Conservation (phyloP, 441 rosid genomes). For the Codiaeum variegatum region DNA sequence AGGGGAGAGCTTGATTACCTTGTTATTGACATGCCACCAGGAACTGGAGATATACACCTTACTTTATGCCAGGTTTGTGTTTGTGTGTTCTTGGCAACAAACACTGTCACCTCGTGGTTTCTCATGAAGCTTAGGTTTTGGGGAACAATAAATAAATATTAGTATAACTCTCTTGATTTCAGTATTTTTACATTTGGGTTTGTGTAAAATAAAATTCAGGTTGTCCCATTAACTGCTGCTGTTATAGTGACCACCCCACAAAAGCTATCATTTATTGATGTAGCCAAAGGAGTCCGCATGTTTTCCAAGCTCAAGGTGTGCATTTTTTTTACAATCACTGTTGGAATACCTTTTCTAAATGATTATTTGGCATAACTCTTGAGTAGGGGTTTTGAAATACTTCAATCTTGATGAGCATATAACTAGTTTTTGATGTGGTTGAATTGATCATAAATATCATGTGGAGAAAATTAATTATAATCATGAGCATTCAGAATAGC, state of each 20-base stretch:
- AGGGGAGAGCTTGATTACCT: slow-evolving; percentile 99
- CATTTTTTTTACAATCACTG: slow-evolving; percentile 17
- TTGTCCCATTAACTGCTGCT: slow-evolving; percentile 90
- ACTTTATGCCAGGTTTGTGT: slow-evolving; percentile 83
- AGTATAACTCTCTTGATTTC: background rate
- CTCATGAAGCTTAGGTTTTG: background rate
- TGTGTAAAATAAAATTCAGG: slow-evolving; percentile 42
- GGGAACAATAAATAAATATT: background rate
- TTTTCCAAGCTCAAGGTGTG: slow-evolving; percentile 92
- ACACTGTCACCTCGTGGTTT: background rate
- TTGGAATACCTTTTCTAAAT: slow-evolving; percentile 2
- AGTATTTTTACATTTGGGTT: slow-evolving; percentile 8
- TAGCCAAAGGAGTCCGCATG: slow-evolving; percentile 97
- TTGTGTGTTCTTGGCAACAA: background rate
- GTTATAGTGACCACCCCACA: slow-evolving; percentile 97
- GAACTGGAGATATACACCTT: slow-evolving; percentile 96
- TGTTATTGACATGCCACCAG: slow-evolving; percentile 97
- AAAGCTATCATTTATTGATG: slow-evolving; percentile 89
- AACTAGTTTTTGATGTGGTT: background rate
- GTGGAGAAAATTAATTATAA: background rate
- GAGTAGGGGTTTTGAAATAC: background rate
- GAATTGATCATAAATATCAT: background rate
- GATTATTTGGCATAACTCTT: background rate
- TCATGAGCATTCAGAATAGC: slow-evolving; percentile 14
- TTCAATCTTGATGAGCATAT: background rate